A percentile compares a stretch with the other conserved stretches of the same genome.
These are phyloP conservation scores for Amaranthus palmeri DNA, from an alignment of 148 eudicot genomes.

Conservation along the genomic window DNA sequence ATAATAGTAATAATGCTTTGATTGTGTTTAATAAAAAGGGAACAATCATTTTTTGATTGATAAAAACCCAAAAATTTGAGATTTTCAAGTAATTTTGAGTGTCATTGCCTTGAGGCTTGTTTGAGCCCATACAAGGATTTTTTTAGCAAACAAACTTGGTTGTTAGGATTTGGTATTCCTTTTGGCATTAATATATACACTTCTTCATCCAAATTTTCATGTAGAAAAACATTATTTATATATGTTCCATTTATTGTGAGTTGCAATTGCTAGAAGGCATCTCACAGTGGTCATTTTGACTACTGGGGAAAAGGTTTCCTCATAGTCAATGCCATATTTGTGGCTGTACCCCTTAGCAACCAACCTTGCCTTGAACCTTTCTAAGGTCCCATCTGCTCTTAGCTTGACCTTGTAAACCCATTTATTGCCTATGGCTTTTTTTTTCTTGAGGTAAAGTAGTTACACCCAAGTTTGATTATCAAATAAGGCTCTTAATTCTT, in stretches of 20 bases:
- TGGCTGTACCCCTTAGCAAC: slow-evolving; percentile 1
- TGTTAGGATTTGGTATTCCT: neutral
- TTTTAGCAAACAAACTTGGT: neutral
- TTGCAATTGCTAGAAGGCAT: neutral
- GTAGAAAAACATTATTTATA: neutral
- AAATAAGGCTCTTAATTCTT: neutral
- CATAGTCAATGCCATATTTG: neutral
- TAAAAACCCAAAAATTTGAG: neutral
- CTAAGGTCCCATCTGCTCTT: neutral
- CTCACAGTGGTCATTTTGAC: neutral
- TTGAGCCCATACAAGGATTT: neutral
- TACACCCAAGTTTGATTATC: neutral
- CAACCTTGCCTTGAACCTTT: slow-evolving; percentile 1
- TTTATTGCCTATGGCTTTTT: neutral
- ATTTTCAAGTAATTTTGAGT: neutral
- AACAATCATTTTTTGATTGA: neutral
- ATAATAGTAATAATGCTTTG: neutral
- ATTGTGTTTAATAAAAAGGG: neutral
- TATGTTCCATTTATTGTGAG: neutral
- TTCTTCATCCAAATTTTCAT: neutral
- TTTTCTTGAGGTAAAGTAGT: neutral
- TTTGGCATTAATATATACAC: neutral
- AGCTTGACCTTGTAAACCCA: neutral
- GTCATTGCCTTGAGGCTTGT: neutral
- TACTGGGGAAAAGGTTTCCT: slow-evolving; percentile 1